Base-by-base conservation (phyloP, 176 grass and related monocot genomes). In the Thalia dealbata region DNA sequence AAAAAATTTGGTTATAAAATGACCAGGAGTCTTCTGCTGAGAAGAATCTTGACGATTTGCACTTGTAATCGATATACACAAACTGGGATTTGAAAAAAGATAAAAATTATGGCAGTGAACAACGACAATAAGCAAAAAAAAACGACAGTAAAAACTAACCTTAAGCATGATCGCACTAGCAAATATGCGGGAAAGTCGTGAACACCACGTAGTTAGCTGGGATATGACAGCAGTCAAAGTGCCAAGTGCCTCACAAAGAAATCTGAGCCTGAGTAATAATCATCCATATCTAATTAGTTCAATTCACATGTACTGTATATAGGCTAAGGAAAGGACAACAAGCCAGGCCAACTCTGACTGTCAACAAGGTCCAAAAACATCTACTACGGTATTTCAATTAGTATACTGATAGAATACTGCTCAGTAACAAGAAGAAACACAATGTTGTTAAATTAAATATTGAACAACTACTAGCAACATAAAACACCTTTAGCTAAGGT, bases 181-280 rank as follows among this genome's bases (percentile, higher is more conserved):
- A 76, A 96, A 22, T 69, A 96, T 96, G 54, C n/a, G 91, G 88
- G 80, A 96, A 84, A 81, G 82, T 91, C 15, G 91, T 96, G 83
- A 96, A 96, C 91, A 96, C 91, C 76, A 91, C 91, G 21, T 91
- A 96, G 73, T 96, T 91, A 32, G 91, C 86, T 10, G 88, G 91
- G 91, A 91, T 55, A 91, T 88, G 67, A 96, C 88, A 30, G 88
- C 88, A 13, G 91, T 91, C 52, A 76, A 96, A 0, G 86, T 89
- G 56, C 91, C 92, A 6, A 63, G 61, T 63, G 61, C 61, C 61
- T 63, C 24, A 63, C 11, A 28, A 10, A 63, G 3, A 28, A 28
- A 28, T 28, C 61, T 58, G 11, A 28, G 12, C 25, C 3, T 15
- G 6, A 24, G 24, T 26, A 28, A 63, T 14, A 3, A 63, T 10